phyloP scores from a whole-genome alignment of 768 basidiomycete species.

The Lactarius tabidus region DNA sequence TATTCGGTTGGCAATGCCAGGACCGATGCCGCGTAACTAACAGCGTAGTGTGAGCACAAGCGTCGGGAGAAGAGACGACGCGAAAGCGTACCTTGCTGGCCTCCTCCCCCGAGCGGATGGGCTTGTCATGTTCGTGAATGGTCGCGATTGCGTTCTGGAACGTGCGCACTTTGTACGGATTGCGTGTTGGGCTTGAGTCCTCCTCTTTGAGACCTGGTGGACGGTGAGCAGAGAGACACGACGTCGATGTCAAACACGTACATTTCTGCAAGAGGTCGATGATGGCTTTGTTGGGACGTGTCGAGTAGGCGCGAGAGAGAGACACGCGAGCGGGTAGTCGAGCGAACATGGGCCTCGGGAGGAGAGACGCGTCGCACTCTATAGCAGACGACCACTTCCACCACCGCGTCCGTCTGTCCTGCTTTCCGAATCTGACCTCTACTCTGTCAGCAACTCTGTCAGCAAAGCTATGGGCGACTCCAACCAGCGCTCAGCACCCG shows the following conservation, averaged over 20 bases:
- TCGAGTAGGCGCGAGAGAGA: conserved; percentile 2
- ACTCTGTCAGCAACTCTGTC: conserved; percentile 14
- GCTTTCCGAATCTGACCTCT: conserved; percentile 11
- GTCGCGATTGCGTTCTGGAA: conserved; percentile 21
- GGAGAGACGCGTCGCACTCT: conserved; percentile 12
- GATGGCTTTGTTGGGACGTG: conserved; percentile 35
- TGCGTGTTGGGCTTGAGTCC: conserved; percentile 15
- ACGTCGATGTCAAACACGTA: conserved; percentile 27
- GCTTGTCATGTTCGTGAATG: conserved; percentile 11
- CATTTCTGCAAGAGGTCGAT: conserved; percentile 42
- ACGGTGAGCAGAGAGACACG: not conserved
- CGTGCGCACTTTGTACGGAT: conserved; percentile 27
- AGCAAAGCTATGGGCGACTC: conserved; percentile 21
- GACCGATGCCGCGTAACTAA: conserved; percentile 25
- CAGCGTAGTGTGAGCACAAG: not conserved
- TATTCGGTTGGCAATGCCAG: conserved; percentile 25
- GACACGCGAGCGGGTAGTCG: not conserved
- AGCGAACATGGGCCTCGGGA: conserved; percentile 8
- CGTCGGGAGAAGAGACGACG: not conserved
- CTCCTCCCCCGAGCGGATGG: conserved; percentile 22
- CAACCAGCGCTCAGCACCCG: conserved; percentile 17
- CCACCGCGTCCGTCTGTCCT: not conserved
- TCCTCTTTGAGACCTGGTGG: conserved; percentile 24
- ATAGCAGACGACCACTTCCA: conserved; percentile 2
- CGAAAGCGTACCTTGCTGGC: conserved; percentile 18